Base-by-base conservation (phyloP, 768 basidiomycete species). In the Lentinula lateritia region DNA sequence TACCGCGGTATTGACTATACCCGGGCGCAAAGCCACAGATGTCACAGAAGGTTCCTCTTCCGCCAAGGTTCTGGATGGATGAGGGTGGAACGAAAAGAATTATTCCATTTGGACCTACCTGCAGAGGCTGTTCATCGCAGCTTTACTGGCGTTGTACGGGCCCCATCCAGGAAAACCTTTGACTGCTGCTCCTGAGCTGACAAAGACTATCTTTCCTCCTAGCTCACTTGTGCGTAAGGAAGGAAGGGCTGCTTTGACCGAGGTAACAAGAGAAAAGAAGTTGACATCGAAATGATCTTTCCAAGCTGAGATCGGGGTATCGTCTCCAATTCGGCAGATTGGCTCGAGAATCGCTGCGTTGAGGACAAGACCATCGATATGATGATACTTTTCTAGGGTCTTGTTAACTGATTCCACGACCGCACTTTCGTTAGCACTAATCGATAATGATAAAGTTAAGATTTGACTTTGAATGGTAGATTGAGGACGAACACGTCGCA, bases 81-180 rank as follows among this genome's bases (percentile, higher is more conserved):
- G 46, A 50, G 23, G 12, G 15, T 13, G 20, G 34, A 15, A 35
- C 10, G 28, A 10, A 23, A 12, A 60, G 9, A 4, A 36, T 15
- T 50, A n/a, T 34, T 23, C 13, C 16, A 18, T 13, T n/a, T 20
- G 35, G 43, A 32, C 70, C 36, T 68, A 88, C 91, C 90, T 83
- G 75, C 85, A 87, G 46, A 97, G 76, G 20, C 88, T 89, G 72
- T 95, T 97, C 85, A 94, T 80, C 1, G 93, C 93, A 0, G 95
- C 93, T 72, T 98, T 95, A 61, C 83, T 79, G 10, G 94, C 88
- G 63, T 83, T 90, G 71, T 93, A 93, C 1, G 90, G 83, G 1
- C 85, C 92, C 92, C 92, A 96, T 3, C 85, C 88, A 6, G 84
- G 72, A 1, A 72, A 80, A 15, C 80, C 83, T 55, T 87, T 86